A percentile compares a stretch with the other conserved stretches of the same genome.
These are phyloP conservation scores for Acarospora socialis DNA, from an alignment of 2,329 filamentous ascomycete genomes.

Conservation along the genomic window DNA sequence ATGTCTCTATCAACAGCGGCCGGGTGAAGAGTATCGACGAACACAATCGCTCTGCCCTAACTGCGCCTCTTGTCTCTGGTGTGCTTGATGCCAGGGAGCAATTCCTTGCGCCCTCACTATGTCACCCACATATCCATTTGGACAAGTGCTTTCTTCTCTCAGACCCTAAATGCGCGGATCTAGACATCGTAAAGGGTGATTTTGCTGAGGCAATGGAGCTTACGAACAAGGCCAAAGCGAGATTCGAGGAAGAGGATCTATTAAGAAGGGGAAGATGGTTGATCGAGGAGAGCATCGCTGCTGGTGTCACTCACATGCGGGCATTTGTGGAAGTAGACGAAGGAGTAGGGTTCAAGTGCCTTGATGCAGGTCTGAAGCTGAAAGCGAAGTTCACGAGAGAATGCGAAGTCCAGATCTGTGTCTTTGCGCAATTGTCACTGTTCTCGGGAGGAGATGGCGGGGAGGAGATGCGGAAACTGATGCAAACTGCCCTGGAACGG, in stretches of 20 bases:
- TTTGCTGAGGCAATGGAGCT: conserved; percentile 51
- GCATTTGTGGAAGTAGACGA: conserved; percentile 59
- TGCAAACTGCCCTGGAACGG: conserved; percentile 32
- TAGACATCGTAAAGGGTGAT: conserved; percentile 45
- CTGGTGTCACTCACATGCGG: conserved; percentile 54
- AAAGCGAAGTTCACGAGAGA: conserved; percentile 38
- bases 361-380: conserved; percentile 43
- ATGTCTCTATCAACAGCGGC: conserved; percentile 19
- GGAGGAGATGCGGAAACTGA: conserved; percentile 35
- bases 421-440: conserved; percentile 56
- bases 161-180: conserved; percentile 36
- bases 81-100: conserved; percentile 28
- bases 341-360: conserved; percentile 42
- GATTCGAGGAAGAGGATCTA: conserved; percentile 50
- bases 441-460: conserved; percentile 41
- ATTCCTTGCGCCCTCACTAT: conserved; percentile 42
- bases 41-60: conserved; percentile 10
- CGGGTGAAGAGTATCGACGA: conserved; percentile 19
- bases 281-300: conserved; percentile 47
- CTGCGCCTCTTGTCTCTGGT: conserved; percentile 14
- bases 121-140: conserved; percentile 60
- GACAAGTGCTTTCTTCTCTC: conserved; percentile 36
- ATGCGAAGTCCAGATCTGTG: conserved; percentile 51
- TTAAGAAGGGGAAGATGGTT: conserved; percentile 49
- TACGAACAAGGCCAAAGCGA: conserved; percentile 45